Conservation (phyloP, 805 yeast species). For the Candida chauliodis region DNA sequence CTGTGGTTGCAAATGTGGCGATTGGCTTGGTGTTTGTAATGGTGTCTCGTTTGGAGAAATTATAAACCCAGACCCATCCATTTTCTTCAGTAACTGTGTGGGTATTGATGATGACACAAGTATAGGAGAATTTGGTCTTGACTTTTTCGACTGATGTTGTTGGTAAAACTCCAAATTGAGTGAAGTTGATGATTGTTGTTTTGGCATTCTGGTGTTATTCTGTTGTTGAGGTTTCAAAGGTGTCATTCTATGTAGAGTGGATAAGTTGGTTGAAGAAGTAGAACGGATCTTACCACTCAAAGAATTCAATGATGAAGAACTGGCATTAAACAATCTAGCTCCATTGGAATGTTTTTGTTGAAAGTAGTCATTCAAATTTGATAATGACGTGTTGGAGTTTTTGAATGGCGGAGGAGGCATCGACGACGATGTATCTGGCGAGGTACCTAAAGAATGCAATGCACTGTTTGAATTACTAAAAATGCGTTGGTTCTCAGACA, state of each 20-base stretch:
- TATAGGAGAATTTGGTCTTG: constrained; percentile 48
- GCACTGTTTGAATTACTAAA: constrained; percentile 25
- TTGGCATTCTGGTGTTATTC: constrained; percentile 18
- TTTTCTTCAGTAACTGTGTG: constrained; percentile 2
- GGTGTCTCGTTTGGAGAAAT: constrained; percentile 47
- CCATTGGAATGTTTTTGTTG: constrained; percentile 15
- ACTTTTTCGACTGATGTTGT: constrained; percentile 27
- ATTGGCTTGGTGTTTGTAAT: constrained; percentile 44
- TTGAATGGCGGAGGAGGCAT: constrained; percentile 6
- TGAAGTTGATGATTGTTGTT: constrained; percentile 28
- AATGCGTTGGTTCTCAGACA: constrained; percentile 16
- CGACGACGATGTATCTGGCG: constrained; percentile 25
- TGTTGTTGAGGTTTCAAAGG: constrained; percentile 27
- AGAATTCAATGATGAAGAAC: constrained; percentile 17
- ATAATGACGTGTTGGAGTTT: constrained; percentile 21
- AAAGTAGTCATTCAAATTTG: constrained; percentile 33
- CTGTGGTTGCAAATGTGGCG: constrained; percentile 41
- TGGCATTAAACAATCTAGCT: constrained; percentile 14
- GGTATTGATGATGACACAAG: constrained; percentile 7
- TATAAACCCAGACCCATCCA: constrained; percentile 16
- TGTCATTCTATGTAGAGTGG: constrained; percentile 39
- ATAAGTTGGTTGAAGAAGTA: constrained; percentile 20
- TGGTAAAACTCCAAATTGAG: constrained; percentile 35
- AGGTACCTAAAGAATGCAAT: constrained; percentile 27
- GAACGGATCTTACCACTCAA: constrained; percentile 21